A percentile compares a stretch with the other conserved stretches of the same genome.
Conservation (phyloP, 805 yeast species). For the Ogataea pini region DNA sequence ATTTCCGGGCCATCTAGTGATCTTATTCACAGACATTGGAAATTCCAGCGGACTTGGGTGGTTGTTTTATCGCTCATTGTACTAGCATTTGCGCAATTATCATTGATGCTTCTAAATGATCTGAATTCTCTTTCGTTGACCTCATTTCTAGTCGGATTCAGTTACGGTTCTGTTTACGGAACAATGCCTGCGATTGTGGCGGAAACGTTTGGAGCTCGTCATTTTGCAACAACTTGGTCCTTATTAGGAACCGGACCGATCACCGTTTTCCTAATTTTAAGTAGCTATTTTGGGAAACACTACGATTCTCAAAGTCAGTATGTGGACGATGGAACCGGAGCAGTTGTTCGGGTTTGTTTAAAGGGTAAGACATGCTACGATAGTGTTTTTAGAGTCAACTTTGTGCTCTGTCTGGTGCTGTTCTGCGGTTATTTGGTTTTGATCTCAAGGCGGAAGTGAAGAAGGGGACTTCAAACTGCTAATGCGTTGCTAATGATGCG, state of each 20-base stretch:
- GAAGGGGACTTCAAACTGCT: too few species aligned
- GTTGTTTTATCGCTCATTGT: slow-evolving; percentile 44
- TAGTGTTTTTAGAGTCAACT: slow-evolving; percentile 45
- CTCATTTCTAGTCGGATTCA: slow-evolving; percentile 58
- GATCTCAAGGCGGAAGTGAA: slow-evolving; percentile 18
- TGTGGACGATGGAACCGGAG: slow-evolving; percentile 37
- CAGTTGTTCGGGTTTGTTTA: slow-evolving; percentile 39
- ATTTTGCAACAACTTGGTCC: slow-evolving; percentile 79
- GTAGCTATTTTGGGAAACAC: slow-evolving; percentile 55
- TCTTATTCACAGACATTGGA: slow-evolving; percentile 48
- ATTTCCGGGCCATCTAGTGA: slow-evolving; percentile 69
- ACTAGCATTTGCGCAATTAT: slow-evolving; percentile 39
- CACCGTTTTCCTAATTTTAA: slow-evolving; percentile 51
- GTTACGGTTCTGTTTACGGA: slow-evolving; percentile 74
- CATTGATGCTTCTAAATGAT: slow-evolving; percentile 41
- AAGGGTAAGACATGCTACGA: slow-evolving; percentile 50
- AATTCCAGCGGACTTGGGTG: slow-evolving; percentile 68
- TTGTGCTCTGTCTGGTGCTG: slow-evolving; percentile 34
- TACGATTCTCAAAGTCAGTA: slow-evolving; percentile 47
- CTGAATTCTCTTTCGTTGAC: slow-evolving; percentile 46
- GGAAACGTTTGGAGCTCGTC: slow-evolving; percentile 65
- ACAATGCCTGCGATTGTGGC: slow-evolving; percentile 76
- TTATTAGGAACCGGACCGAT: slow-evolving; percentile 71
- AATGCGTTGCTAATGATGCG: too few species aligned
- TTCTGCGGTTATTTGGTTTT: slow-evolving; percentile 23